These are phyloP conservation scores for Vigna radiata DNA, from an alignment of 306 rosid species.

Conservation along the genomic window DNA sequence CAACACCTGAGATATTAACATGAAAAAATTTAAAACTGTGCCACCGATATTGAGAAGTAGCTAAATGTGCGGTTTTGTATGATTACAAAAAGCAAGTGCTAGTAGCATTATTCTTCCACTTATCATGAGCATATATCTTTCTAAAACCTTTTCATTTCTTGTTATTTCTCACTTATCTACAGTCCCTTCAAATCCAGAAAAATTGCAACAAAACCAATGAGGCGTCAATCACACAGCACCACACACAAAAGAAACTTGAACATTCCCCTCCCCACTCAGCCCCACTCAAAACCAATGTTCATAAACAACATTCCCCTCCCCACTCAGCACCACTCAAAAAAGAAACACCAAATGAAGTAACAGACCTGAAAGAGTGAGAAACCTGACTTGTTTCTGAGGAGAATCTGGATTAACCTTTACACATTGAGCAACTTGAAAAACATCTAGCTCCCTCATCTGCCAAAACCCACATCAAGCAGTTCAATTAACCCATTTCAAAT, in stretches of 20 bases:
- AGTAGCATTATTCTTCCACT: constrained; percentile 3
- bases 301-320: constrained; percentile 17
- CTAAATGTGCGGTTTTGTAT: not conserved
- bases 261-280: constrained; percentile 20
- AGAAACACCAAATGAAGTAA: constrained; percentile 41
- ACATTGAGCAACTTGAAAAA: constrained; percentile 63
- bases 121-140: constrained; percentile 1
- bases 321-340: constrained; percentile 31
- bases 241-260: not conserved
- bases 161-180: not conserved
- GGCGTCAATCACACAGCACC: constrained; percentile 12
- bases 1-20: constrained; percentile 17
- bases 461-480: constrained; percentile 39
- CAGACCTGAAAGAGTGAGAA: constrained; percentile 89
- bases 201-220: constrained; percentile 5
- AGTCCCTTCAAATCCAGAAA: constrained; percentile 24
- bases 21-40: not conserved
- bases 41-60: not conserved
- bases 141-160: not conserved
- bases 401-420: constrained; percentile 98
- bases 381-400: constrained; percentile 95
- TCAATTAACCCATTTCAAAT: not conserved
- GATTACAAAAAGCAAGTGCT: constrained; percentile 6
- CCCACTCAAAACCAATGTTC: constrained; percentile 24
- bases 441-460: constrained; percentile 75